Percentiles rank a stretch among this genome's conserved stretches.
Conservation (phyloP, 2,329 filamentous ascomycete genomes). For the Monilinia vaccinii-corymbosi region DNA sequence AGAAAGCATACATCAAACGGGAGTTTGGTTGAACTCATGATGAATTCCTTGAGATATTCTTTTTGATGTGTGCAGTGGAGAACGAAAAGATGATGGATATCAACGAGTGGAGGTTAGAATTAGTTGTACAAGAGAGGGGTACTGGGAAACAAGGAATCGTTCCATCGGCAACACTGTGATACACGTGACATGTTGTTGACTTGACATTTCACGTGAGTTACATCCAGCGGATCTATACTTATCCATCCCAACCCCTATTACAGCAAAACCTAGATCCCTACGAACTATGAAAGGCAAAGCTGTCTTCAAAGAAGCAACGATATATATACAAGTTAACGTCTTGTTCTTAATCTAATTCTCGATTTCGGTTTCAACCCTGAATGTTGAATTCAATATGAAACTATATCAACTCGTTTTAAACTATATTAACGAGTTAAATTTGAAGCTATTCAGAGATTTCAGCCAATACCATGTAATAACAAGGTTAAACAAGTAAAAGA, state of each 20-base stretch:
- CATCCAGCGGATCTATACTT: not conserved
- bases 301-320: too few species aligned
- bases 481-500: too few species aligned
- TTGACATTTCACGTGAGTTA: not conserved
- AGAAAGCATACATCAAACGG: constrained; percentile 17
- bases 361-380: too few species aligned
- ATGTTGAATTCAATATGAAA: too few species aligned
- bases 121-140: not conserved
- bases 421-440: too few species aligned
- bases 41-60: not conserved
- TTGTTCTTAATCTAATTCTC: too few species aligned
- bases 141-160: not conserved
- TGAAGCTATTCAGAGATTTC: too few species aligned
- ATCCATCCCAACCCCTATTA: not conserved
- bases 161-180: not conserved
- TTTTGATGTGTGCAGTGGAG: not conserved
- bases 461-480: too few species aligned
- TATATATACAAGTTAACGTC: too few species aligned
- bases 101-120: not conserved
- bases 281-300: too few species aligned
- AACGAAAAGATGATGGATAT: not conserved
- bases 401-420: too few species aligned
- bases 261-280: too few species aligned
- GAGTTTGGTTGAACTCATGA: constrained; percentile 13
- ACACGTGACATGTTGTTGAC: not conserved